Base-by-base conservation (phyloP, 108 stramenopile species). In the Ochromonas danica region DNA sequence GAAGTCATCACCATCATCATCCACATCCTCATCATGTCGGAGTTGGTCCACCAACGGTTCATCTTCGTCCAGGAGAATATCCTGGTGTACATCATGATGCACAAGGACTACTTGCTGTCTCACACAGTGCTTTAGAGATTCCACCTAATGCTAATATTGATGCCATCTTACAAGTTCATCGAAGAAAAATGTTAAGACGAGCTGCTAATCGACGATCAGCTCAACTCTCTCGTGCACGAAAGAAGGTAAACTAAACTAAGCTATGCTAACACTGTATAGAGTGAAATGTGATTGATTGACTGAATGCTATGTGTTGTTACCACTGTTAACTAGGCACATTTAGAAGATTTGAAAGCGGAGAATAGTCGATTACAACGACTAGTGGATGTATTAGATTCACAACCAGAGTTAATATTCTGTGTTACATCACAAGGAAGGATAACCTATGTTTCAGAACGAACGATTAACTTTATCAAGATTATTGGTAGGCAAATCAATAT, bases 371-470 rank as follows among this genome's bases (percentile, higher is more conserved):
- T 67, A 36, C 63, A 67, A 67, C 3, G 63, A 67, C 27, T 67
- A 25, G 63, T 67, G 14, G 31, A 67, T 36, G 35, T 67, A 14
- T 36, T 67, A 6, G 63, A 67, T 33, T 67, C 63, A 33, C 63
- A 67, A 25, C 63, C 63, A 31, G 63, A 67, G 63, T 67, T 67
- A 33, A 36, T 67, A 36, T 67, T 67, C 25, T 67, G 63, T 25
- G 63, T 67, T 10, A 67, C 63, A 36, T 3, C 63, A 36, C 25
- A 6, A 25, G 63, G 63, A 28, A 67, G 25, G 35, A 28, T 67
- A 36, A 67, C 63, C 10, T 33, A 67, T 67, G 17, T 67, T 3
- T 67, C 63, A 35, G 63, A 67, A 36, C 17, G 63, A 28, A 67
- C 63, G 25, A 22, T 31, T 10, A 67, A 67, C 31, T 67, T 67